A percentile compares a stretch with the other conserved stretches of the same genome.
phyloP scores from a whole-genome alignment of 2,329 filamentous ascomycete species.

The Macrophomina pseudophaseolina region DNA sequence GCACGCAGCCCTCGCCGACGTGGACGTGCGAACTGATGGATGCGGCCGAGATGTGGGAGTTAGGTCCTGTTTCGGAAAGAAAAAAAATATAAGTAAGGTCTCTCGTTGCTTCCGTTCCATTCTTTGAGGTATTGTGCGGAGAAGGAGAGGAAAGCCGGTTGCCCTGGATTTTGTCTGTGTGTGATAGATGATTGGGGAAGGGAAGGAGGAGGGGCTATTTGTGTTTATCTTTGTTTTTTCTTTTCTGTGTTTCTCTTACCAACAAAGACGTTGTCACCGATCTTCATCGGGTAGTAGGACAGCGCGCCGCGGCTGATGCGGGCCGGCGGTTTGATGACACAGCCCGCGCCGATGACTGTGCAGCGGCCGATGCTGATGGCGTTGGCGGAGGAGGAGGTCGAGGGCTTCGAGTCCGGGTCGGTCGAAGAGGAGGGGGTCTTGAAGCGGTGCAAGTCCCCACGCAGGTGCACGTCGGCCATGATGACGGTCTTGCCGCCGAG shows the following conservation, averaged over 20 bases:
- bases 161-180: too few relatives aligned
- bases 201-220: too few relatives aligned
- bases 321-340: conserved; percentile 80
- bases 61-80: conserved; percentile 33
- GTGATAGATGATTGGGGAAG: conserved; percentile 29
- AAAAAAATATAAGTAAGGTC: too few relatives aligned
- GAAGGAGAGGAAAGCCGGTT: too few relatives aligned
- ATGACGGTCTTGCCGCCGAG: conserved; percentile 94
- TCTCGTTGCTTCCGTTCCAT: too few relatives aligned
- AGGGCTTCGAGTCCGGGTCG: conserved; percentile 32
- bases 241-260: conserved; percentile 48
- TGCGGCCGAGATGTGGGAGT: conserved; percentile 79
- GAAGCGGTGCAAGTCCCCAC: conserved; percentile 77
- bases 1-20: conserved; percentile 75
- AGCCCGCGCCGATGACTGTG: conserved; percentile 82
- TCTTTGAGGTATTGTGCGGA: too few relatives aligned
- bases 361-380: conserved; percentile 90
- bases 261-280: conserved; percentile 94
- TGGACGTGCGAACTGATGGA: conserved; percentile 84
- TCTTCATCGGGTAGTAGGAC: conserved; percentile 86
- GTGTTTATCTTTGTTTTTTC: too few relatives aligned
- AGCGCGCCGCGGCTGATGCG: conserved; percentile 77
- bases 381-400: conserved; percentile 40
- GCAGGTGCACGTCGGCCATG: conserved; percentile 91
- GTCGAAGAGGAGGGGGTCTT: conserved; percentile 37